Percentiles rank a stretch among this genome's conserved stretches.
Conservation (phyloP, 108 stramenopile species). For the Nitzschia sp. region DNA sequence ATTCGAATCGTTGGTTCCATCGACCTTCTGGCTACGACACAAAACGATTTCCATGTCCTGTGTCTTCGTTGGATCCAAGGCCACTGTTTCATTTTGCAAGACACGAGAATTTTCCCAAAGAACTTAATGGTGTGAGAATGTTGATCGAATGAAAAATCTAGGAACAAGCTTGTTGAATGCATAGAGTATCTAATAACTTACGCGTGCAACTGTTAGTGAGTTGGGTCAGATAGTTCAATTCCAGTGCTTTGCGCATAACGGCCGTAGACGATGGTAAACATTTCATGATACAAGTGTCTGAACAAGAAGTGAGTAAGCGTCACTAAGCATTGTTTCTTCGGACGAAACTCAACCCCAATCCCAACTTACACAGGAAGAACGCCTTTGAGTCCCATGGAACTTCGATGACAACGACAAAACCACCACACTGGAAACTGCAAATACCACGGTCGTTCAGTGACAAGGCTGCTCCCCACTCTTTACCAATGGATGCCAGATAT, state of each 20-base stretch:
- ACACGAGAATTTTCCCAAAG: too few species aligned
- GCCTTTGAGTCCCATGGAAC: neutral
- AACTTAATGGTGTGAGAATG: too few species aligned
- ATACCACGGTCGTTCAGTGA: neutral
- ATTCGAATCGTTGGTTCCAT: neutral
- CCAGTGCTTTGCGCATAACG: slow-evolving; percentile 22
- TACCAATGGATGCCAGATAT: neutral
- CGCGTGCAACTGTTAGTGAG: slow-evolving; percentile 1
- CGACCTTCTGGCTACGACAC: neutral
- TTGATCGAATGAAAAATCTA: too few species aligned
- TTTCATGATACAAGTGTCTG: slow-evolving; percentile 9
- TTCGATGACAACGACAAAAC: slow-evolving; percentile 2
- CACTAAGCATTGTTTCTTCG: too few species aligned
- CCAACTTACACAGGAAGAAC: slow-evolving; percentile 27
- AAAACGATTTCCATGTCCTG: slow-evolving; percentile 4
- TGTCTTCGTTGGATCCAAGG: slow-evolving; percentile 9
- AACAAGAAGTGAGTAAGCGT: too few species aligned
- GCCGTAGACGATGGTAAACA: neutral
- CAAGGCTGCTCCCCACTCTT: slow-evolving; percentile 1
- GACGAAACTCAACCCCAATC: too few species aligned
- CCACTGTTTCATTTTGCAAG: too few species aligned
- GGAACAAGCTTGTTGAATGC: too few species aligned
- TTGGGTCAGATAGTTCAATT: slow-evolving; percentile 17
- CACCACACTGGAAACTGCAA: slow-evolving; percentile 7
- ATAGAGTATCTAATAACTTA: too few species aligned